phyloP scores from a whole-genome alignment of 208 protist species.

The Crithidia thermophila region DNA sequence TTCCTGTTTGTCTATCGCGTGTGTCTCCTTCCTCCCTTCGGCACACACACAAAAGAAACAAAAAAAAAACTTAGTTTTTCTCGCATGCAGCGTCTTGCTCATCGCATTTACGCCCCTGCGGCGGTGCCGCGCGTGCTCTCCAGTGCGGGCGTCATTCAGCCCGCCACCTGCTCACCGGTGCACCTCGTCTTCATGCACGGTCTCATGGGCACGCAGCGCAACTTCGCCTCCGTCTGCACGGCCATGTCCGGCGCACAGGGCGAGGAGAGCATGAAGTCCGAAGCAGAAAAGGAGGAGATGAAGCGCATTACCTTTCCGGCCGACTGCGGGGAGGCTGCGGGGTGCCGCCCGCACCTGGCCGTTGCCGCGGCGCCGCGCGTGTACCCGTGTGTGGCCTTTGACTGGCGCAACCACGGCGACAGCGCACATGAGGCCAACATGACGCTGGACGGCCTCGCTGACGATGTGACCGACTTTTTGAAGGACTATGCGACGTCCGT shows the following conservation, averaged over 20 bases:
- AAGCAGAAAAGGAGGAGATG: slow-evolving; percentile 26
- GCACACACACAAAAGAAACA: neutral
- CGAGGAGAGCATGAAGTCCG: slow-evolving; percentile 19
- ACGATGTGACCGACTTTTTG: slow-evolving; percentile 43
- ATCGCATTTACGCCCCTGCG: slow-evolving; percentile 20
- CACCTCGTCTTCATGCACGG: slow-evolving; percentile 55
- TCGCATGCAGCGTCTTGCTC: slow-evolving; percentile 17
- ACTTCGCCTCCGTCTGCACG: slow-evolving; percentile 42
- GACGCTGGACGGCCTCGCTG: slow-evolving; percentile 42
- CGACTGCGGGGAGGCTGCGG: slow-evolving; percentile 2
- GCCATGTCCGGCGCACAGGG: slow-evolving; percentile 35
- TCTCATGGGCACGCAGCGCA: slow-evolving; percentile 40
- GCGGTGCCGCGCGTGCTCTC: slow-evolving; percentile 14
- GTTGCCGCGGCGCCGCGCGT: slow-evolving; percentile 17
- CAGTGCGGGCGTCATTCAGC: slow-evolving; percentile 10
- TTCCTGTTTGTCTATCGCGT: neutral
- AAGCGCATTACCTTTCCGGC: slow-evolving; percentile 3
- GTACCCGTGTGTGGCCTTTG: slow-evolving; percentile 38
- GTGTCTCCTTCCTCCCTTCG: slow-evolving; percentile 4
- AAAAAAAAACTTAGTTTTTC: too few species aligned
- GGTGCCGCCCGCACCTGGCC: slow-evolving; percentile 2
- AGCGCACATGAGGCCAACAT: slow-evolving; percentile 39
- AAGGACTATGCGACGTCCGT: slow-evolving; percentile 13
- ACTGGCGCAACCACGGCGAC: slow-evolving; percentile 59
- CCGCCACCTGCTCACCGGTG: slow-evolving; percentile 29